Base-by-base conservation (phyloP, 2,329 filamentous ascomycete species). In the Hymenotorrendiella dingleyae region DNA sequence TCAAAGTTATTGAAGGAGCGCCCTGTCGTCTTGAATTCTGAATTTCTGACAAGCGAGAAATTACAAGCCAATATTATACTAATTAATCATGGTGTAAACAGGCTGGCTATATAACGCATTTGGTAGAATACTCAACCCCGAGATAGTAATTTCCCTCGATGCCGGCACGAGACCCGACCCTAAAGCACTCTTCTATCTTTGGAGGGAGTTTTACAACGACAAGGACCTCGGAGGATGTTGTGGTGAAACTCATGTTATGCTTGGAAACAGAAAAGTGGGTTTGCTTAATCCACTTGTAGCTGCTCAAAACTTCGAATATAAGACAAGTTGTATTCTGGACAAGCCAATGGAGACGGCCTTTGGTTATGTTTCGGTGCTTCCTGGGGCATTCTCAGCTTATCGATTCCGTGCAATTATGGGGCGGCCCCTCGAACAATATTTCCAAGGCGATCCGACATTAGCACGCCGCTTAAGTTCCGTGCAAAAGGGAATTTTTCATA, bases 161-260 rank as follows among this genome's bases (percentile, higher is more conserved):
- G 93, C 93, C 17, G 93, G 93, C 72, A 98, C 93, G 39, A 97
- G 97, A 72, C 93, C 93, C 17, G 90, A 91, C 32, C 74, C 83
- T 45, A 93, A 91, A 68, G 95, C 91, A 17, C 78, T 98, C 32
- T 77, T 97, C 21, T 81, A 88, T 29, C 78, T 98, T 11, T 98
- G 93, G 93, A 91, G 98, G 67, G 91, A 86, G 27, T 98, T 98
- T 72, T 97, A 97, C 73, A 98, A 98, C 70, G 93, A 98, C 76
- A 97, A 97, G 73, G 89, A 98, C 64, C 80, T 98, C 9, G 93
- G 93, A 57, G 93, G 93, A 69, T 90, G 93, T 65, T 98, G 93
- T 67, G 93, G 93, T 82, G 93, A 98, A 64, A 98, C 98, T 52
- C 93, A 98, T 66, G 93, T 93, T 47, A 95, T 97, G 87, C 74